Evolutionary conservation across 805 yeast species (phyloP).

Genomic region (Blastobotrys parvus): DNA sequence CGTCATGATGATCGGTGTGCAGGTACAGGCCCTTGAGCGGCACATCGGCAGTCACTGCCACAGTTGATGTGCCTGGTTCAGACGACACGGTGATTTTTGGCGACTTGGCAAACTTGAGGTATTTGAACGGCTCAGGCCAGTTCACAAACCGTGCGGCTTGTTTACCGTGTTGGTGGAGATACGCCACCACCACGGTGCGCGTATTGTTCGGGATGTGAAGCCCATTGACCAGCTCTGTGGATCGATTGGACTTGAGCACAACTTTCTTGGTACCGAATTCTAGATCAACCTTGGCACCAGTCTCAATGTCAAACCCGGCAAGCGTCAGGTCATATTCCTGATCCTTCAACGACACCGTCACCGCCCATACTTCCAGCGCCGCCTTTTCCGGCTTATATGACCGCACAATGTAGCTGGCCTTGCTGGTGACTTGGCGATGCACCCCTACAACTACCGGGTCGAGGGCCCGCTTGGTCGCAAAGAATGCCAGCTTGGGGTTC

Average conservation of each 20-base stretch:
- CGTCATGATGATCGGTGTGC: background rate
- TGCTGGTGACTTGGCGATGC: background rate
- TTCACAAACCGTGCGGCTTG: background rate
- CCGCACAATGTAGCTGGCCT: background rate
- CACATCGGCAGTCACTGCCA: background rate
- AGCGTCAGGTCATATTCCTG: background rate
- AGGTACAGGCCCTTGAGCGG: conserved; percentile 1
- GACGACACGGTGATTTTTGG: background rate
- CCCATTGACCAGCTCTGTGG: conserved; percentile 6
- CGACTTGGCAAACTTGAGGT: conserved; percentile 7
- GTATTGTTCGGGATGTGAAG: background rate
- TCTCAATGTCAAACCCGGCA: background rate
- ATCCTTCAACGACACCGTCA: background rate
- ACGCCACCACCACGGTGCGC: conserved; percentile 3
- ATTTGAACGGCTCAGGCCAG: conserved; percentile 9
- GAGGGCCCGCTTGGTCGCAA: conserved; percentile 37
- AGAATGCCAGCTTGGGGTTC: conserved; percentile 39
- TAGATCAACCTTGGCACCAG: background rate
- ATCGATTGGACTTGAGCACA: background rate
- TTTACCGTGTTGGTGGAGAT: background rate
- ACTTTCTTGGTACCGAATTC: background rate
- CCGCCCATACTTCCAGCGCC: background rate
- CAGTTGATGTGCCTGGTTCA: background rate
- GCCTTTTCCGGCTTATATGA: background rate
- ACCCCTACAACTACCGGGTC: conserved; percentile 29